Base-by-base conservation (phyloP, 805 yeast genomes). In the Nakazawaea holstii region DNA sequence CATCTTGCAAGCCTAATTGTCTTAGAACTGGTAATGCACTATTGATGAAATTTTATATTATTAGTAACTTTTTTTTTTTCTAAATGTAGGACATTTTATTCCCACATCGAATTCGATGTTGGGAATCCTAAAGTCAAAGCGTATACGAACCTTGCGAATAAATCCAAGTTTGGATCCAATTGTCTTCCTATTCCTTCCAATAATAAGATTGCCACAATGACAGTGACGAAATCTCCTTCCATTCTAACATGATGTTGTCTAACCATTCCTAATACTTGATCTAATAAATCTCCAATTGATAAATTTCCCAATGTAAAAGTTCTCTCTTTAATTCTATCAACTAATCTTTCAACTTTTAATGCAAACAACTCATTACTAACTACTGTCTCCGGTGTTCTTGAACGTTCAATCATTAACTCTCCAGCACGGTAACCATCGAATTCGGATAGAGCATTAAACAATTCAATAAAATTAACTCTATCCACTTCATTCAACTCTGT, bases 171-270 rank as follows among this genome's bases (percentile, higher is more conserved):
- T 1, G 98, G 97, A 64, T 94, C 96, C 47, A 94, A 72, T 64
- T 86, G 96, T 60, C 98, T 75, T 17, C 99, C 98, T 46, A 94
- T 86, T 9, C 99, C 99, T 65, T 94, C 99, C 49, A 94, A 68
- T 47, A 94, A 70, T 46, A 94, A 67, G 24, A 94, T 90, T 1
- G 98, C 96, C 30, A 94, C 89, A n/a, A 94, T 85, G 24, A 94
- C 96, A 29, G 96, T 89, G 38, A 94, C 82, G 60, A 94, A 94
- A 64, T 94, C 99, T 6, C 96, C 95, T 60, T 94, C 99, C 96
- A 94, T 87, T 59, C 97, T 76, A 20, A 94, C 99, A 64, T 94
- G 99, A 64, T 94, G 99, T 9, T 73, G 70, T 52, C 98, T 72
- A 15, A 94, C 98, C 97, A 94, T 90, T 3, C 82, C 72, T 49